A percentile compares a stretch with the other conserved stretches of the same genome.
Evolutionary conservation across 768 basidiomycete species (phyloP).

Genomic region (Udeniomyces megalosporus): DNA sequence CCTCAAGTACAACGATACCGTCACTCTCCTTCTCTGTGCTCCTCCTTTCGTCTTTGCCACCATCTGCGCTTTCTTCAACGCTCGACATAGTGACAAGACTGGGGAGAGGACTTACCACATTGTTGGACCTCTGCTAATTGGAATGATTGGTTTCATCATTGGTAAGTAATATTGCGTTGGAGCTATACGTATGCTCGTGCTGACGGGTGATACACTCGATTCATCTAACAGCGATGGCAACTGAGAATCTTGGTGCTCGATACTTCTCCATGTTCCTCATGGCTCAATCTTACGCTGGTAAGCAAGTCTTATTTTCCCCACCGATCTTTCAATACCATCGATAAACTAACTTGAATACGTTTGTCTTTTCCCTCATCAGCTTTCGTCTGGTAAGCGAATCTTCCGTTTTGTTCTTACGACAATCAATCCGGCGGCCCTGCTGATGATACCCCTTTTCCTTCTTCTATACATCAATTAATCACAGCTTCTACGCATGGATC

Average conservation of each 20-base stretch:
- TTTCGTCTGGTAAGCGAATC: background rate
- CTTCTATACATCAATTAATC: too few relatives aligned
- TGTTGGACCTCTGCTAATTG: constrained; percentile 1
- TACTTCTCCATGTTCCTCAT: constrained; percentile 37
- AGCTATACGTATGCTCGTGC: too few relatives aligned
- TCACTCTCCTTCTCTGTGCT: constrained; percentile 54
- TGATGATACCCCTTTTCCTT: too few relatives aligned
- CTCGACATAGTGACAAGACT: constrained; percentile 51
- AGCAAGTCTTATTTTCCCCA: constrained; percentile 48
- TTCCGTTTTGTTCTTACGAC: too few relatives aligned
- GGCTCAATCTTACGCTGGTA: constrained; percentile 34
- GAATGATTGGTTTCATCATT: constrained; percentile 7
- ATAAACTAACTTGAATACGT: too few relatives aligned
- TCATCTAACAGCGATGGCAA: background rate
- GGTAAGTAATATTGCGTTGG: background rate
- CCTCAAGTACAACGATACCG: constrained; percentile 40
- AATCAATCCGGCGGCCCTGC: too few relatives aligned
- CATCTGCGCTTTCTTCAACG: constrained; percentile 38
- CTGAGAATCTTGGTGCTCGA: constrained; percentile 20
- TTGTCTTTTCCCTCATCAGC: background rate
- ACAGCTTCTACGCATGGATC: background rate
- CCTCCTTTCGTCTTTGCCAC: constrained; percentile 29
- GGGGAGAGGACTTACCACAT: constrained; percentile 44
- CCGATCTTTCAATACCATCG: constrained; percentile 24
- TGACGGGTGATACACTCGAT: too few relatives aligned